phyloP scores from a whole-genome alignment of 2,329 filamentous ascomycete genomes.

The Microdochium trichocladiopsis region DNA sequence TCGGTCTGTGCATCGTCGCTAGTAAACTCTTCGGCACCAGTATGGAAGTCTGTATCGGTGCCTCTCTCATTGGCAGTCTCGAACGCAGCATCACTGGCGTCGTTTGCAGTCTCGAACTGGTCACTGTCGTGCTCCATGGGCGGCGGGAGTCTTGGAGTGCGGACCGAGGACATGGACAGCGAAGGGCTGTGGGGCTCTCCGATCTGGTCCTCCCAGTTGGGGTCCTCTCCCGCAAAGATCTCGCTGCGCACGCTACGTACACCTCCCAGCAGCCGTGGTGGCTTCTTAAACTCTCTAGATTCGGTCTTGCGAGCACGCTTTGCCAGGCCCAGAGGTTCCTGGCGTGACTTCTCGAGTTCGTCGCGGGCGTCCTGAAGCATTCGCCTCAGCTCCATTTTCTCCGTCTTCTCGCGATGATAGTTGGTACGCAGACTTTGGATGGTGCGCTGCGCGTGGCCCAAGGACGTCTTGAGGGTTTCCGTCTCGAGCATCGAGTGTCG shows the following conservation, averaged over 20 bases:
- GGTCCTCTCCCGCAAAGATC: slow-evolving; percentile 63
- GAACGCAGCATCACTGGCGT: slow-evolving; percentile 60
- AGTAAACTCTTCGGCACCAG: slow-evolving; percentile 71
- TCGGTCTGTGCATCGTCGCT: slow-evolving; percentile 73
- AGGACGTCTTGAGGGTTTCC: slow-evolving; percentile 88
- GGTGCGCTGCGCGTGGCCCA: slow-evolving; percentile 91
- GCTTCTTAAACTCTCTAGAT: slow-evolving; percentile 71
- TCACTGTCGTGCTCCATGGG: slow-evolving; percentile 42
- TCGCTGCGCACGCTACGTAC: slow-evolving; percentile 70
- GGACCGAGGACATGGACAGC: slow-evolving; percentile 16
- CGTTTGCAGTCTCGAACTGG: slow-evolving; percentile 75
- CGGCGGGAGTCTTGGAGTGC: slow-evolving; percentile 16
- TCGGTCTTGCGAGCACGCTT: slow-evolving; percentile 59
- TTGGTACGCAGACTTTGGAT: slow-evolving; percentile 94
- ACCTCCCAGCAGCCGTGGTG: slow-evolving; percentile 68
- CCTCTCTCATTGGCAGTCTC: slow-evolving; percentile 69
- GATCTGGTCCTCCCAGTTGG: slow-evolving; percentile 84
- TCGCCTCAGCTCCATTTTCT: slow-evolving; percentile 91
- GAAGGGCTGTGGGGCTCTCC: slow-evolving; percentile 42
- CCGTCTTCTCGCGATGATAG: slow-evolving; percentile 95
- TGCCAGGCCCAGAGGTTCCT: slow-evolving; percentile 39
- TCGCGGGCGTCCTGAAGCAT: slow-evolving; percentile 94
- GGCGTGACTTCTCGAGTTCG: slow-evolving; percentile 70
- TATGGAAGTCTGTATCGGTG: slow-evolving; percentile 94
- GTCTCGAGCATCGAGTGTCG: slow-evolving; percentile 88